These are phyloP conservation scores for Talaromyces atroroseus DNA, from an alignment of 2,329 filamentous ascomycete species.

Conservation along the genomic window DNA sequence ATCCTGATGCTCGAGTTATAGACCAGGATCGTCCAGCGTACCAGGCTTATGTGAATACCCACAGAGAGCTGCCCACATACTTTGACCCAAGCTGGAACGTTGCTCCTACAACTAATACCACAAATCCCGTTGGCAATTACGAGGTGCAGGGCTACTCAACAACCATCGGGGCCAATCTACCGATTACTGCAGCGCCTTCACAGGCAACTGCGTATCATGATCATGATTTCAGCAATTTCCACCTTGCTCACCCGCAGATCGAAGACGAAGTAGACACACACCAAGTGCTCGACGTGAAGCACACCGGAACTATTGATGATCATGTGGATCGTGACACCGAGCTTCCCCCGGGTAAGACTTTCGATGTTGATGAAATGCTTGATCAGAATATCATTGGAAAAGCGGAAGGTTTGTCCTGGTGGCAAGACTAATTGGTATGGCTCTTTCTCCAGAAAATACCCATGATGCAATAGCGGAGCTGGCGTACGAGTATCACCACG, in stretches of 20 bases:
- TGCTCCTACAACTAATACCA: not conserved
- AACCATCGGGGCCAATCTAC: not conserved
- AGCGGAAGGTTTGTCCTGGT: conserved; percentile 7
- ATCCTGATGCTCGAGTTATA: conserved; percentile 1
- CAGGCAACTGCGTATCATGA: not conserved
- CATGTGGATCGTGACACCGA: not conserved
- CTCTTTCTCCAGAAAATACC: not conserved
- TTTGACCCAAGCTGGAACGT: conserved; percentile 9
- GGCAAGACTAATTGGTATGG: conserved; percentile 7
- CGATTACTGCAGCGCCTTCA: not conserved
- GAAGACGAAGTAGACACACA: not conserved
- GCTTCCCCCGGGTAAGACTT: conserved; percentile 10
- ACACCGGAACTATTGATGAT: not conserved
- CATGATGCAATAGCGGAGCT: not conserved
- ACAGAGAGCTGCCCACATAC: conserved; percentile 12
- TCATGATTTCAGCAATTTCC: not conserved
- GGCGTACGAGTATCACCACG: not conserved
- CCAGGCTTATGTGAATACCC: conserved; percentile 5
- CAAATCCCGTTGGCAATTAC: not conserved
- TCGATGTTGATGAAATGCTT: conserved; percentile 7
- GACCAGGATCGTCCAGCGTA: conserved; percentile 6
- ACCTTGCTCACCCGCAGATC: not conserved
- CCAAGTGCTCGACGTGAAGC: not conserved
- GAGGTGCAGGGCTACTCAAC: not conserved
- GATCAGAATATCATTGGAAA: conserved; percentile 4